These are phyloP conservation scores for Chalciporus chontae DNA, from an alignment of 768 basidiomycete genomes.

Conservation along the genomic window DNA sequence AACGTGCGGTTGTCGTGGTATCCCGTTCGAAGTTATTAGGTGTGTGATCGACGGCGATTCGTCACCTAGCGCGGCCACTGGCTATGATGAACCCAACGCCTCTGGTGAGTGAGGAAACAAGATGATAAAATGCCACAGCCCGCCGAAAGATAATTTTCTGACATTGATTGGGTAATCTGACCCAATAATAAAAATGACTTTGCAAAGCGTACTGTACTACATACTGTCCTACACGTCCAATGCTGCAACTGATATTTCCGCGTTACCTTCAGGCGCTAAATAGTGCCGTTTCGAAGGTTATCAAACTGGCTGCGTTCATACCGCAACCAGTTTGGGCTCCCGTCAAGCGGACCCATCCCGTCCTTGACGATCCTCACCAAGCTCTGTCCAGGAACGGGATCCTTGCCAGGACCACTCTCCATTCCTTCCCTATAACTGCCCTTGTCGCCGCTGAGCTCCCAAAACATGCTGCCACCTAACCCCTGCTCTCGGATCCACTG, in stretches of 20 bases:
- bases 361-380: constrained; percentile 73
- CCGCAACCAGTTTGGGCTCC: constrained; percentile 72
- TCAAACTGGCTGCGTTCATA: constrained; percentile 78
- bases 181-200: no score
- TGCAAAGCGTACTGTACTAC: neutral
- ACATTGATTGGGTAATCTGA: neutral
- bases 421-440: constrained; percentile 61
- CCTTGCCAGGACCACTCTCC: constrained; percentile 74
- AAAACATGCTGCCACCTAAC: constrained; percentile 91
- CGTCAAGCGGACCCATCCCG: constrained; percentile 73
- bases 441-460: constrained; percentile 91
- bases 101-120: neutral
- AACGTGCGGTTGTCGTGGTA: constrained; percentile 7
- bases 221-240: neutral
- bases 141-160: neutral
- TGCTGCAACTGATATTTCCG: neutral
- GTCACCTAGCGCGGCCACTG: neutral
- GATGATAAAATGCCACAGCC: neutral
- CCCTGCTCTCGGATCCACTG: constrained; percentile 73
- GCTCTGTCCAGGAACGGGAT: constrained; percentile 63
- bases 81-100: neutral
- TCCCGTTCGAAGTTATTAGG: constrained; percentile 2
- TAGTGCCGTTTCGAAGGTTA: constrained; percentile 71
- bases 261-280: constrained; percentile 14
- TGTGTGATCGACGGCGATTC: neutral